Conservation (phyloP, 768 basidiomycete genomes). For the Cantharellus anzutake region DNA sequence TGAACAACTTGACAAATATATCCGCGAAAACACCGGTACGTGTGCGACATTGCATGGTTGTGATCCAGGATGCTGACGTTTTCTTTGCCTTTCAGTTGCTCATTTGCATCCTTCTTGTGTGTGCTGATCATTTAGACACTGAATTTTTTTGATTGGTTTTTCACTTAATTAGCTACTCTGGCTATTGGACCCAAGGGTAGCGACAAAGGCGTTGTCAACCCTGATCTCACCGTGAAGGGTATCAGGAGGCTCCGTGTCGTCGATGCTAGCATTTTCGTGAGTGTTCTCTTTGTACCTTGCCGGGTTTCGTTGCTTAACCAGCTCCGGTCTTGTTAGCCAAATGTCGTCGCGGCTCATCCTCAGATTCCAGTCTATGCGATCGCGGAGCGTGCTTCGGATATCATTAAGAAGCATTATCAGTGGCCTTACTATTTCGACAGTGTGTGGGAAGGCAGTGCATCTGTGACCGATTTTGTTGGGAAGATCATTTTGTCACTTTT, state of each 20-base stretch:
- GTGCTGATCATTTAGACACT: too few species aligned
- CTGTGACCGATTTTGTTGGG: too few species aligned
- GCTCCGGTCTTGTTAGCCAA: background rate
- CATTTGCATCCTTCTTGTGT: background rate
- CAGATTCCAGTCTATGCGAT: background rate
- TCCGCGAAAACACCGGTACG: background rate
- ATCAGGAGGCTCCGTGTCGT: slow-evolving; percentile 24
- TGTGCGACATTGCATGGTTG: too few species aligned
- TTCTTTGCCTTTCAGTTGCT: background rate
- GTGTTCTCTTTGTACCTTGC: background rate
- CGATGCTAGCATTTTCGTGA: slow-evolving; percentile 23
- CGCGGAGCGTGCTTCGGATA: background rate
- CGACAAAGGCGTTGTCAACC: slow-evolving; percentile 24
- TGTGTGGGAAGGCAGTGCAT: too few species aligned
- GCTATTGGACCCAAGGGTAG: slow-evolving; percentile 1
- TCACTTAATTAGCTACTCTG: background rate
- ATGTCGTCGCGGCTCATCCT: background rate
- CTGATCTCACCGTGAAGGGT: slow-evolving; percentile 26
- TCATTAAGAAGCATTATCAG: background rate
- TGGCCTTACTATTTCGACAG: too few species aligned
- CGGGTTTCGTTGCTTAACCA: background rate
- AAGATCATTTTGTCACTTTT: too few species aligned
- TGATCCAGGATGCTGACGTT: too few species aligned
- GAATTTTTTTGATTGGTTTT: too few species aligned
- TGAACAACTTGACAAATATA: background rate